These are phyloP conservation scores for Marasmius fiardii DNA, from an alignment of 1,284 basidiomycete species.

Conservation along the genomic window DNA sequence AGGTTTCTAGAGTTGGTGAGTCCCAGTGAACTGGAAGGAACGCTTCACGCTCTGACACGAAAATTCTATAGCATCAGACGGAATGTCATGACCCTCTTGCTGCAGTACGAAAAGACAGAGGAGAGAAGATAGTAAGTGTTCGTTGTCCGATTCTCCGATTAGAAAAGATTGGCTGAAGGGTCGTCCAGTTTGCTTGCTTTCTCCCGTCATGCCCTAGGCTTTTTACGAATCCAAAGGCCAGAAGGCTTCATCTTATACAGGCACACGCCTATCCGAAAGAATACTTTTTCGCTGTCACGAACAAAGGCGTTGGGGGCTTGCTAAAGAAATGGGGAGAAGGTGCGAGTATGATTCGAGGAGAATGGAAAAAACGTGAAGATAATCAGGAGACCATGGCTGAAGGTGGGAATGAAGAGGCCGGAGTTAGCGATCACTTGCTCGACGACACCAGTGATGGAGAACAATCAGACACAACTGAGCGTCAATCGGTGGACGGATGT, in stretches of 20 bases:
- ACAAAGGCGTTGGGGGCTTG: conserved; percentile 80
- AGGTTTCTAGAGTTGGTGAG: conserved; percentile 75
- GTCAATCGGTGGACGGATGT: not conserved
- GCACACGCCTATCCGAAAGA: conserved; percentile 81
- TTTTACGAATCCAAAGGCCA: conserved; percentile 76
- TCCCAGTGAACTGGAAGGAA: conserved; percentile 16
- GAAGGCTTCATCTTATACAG: conserved; percentile 80
- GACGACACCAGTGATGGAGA: conserved; percentile 14
- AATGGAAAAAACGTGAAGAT: conserved; percentile 58
- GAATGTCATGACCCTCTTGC: conserved; percentile 87
- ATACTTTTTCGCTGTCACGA: conserved; percentile 86
- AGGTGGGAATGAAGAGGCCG: conserved; percentile 13
- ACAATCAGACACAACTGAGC: conserved; percentile 6
- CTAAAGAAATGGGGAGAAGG: conserved; percentile 77
- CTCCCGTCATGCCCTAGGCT: conserved; percentile 53
- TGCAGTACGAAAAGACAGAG: conserved; percentile 68
- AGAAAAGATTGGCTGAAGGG: conserved; percentile 2
- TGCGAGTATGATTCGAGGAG: conserved; percentile 66
- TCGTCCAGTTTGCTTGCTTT: conserved; percentile 77
- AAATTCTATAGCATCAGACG: conserved; percentile 64
- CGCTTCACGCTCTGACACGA: conserved; percentile 1
- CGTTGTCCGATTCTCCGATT: not conserved
- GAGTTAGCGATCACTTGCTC: not conserved
- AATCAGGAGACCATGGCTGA: conserved; percentile 21
- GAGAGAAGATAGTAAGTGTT: conserved; percentile 79